Base-by-base conservation (phyloP, 257 asterid species). In the Solanum arcanum region DNA sequence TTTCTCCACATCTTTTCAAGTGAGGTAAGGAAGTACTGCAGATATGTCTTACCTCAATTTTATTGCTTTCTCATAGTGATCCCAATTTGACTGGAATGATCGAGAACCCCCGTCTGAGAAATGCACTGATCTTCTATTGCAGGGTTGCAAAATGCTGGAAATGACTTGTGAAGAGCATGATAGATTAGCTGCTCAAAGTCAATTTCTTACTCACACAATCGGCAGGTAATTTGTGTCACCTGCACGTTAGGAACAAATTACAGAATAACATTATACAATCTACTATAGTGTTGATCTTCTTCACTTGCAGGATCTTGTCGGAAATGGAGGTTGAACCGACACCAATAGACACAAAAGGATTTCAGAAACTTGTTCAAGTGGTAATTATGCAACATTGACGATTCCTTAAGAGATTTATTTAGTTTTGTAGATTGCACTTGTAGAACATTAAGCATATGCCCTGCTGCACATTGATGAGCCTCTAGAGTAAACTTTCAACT, bases 151-250 rank as follows among this genome's bases (percentile, higher is more conserved):
- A 66, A 95, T 95, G 98, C 86, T 92, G 92, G 98, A 94, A 90
- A 96, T 96, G 98, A 88, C 91, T 20, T 96, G 99, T 83, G 98
- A 95, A 90, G 98, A 94, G 89, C 98, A 96, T 68, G 99, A 94
- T 84, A 88, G 89, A 87, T 87, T 94, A 83, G 91, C 98, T 33
- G 98, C 98, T 27, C 91, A 90, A 83, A 95, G 94, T 83, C 99
- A 96, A 85, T 94, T 96, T 89, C 91, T 96, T 52, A 95, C 99
- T 47, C 99, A 95, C 93, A 89, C 95, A 29, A 88, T 96, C 87
- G 99, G 99, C 89, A 95, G 99, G 99, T 84, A 66, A 37, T 29
- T 47, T 29, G 6, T 18, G 44, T 47, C 68, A 47, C 84, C 84
- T 78, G 31, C 42, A 18, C 64, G 64, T 20, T 56, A 56, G 64